Conservation (phyloP, 768 basidiomycete species). For the Boletus coccyginus region DNA sequence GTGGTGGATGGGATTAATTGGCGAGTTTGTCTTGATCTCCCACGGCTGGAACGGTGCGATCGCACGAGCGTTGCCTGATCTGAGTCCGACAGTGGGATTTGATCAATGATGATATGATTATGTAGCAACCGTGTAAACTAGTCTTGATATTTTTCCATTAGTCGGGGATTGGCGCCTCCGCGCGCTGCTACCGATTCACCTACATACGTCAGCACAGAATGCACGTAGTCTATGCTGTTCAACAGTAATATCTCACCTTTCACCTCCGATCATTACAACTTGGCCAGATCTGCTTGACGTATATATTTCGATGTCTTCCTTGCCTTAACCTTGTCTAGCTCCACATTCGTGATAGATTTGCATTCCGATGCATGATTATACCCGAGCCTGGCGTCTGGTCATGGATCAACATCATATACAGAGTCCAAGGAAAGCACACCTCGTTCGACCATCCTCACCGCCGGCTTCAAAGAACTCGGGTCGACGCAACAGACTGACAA, state of each 20-base stretch:
- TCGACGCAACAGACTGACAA: slow-evolving; percentile 67
- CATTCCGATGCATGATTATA: slow-evolving; percentile 77
- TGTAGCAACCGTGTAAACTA: no score
- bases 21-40: no score
- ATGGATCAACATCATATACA: neutral
- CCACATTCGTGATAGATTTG: slow-evolving; percentile 52
- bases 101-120: no score
- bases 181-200: no score
- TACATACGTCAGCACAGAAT: no score
- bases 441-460: slow-evolving; percentile 59
- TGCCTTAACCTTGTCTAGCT: slow-evolving; percentile 75
- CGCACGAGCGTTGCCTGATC: no score
- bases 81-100: no score
- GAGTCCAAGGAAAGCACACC: slow-evolving; percentile 35
- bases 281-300: slow-evolving; percentile 29
- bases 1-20: no score
- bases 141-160: no score
- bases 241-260: no score
- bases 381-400: slow-evolving; percentile 48
- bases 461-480: slow-evolving; percentile 70
- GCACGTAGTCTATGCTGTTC: neutral
- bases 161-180: no score
- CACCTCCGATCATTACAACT: slow-evolving; percentile 28
- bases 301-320: slow-evolving; percentile 49
- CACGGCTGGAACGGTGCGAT: no score